Evolutionary conservation across 768 basidiomycete species (phyloP).

Genomic region (Lanmaoa rubissima): DNA sequence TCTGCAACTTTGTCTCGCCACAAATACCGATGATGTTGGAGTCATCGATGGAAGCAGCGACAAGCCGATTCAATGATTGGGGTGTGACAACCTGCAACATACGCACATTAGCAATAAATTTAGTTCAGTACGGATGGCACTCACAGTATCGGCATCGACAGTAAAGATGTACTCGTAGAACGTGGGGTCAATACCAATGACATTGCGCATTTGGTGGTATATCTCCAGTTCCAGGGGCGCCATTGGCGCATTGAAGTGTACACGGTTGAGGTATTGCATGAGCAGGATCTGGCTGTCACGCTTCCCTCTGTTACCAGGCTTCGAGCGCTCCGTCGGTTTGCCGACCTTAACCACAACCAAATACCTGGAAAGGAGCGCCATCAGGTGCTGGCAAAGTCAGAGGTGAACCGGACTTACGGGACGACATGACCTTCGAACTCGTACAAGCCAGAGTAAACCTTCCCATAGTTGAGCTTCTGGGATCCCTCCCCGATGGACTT

Average conservation of each 20-base stretch:
- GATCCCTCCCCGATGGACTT: conserved; percentile 68
- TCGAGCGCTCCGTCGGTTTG: conserved; percentile 63
- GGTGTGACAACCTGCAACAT: conserved; percentile 53
- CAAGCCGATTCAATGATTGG: conserved; percentile 65
- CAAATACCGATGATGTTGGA: conserved; percentile 65
- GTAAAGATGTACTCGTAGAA: conserved; percentile 77
- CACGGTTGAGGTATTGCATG: conserved; percentile 66
- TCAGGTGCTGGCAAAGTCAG: neutral
- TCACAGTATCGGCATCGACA: conserved; percentile 65
- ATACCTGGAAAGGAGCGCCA: conserved; percentile 37
- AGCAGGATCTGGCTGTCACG: conserved; percentile 66
- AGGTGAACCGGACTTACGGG: conserved; percentile 40
- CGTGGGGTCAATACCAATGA: conserved; percentile 71
- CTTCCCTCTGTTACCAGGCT: conserved; percentile 67
- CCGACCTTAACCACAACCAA: conserved; percentile 65
- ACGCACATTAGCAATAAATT: conserved; percentile 13
- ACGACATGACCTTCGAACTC: conserved; percentile 72
- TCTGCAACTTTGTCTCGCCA: conserved; percentile 66
- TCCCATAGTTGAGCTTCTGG: conserved; percentile 67
- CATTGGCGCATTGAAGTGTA: conserved; percentile 70
- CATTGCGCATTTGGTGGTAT: conserved; percentile 73
- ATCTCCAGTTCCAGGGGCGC: conserved; percentile 65
- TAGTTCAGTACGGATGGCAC: conserved; percentile 6
- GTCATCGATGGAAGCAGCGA: conserved; percentile 60
- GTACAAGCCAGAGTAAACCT: conserved; percentile 68